phyloP scores from a whole-genome alignment of 129 eudicot species.

The Centaurea solstitialis region DNA sequence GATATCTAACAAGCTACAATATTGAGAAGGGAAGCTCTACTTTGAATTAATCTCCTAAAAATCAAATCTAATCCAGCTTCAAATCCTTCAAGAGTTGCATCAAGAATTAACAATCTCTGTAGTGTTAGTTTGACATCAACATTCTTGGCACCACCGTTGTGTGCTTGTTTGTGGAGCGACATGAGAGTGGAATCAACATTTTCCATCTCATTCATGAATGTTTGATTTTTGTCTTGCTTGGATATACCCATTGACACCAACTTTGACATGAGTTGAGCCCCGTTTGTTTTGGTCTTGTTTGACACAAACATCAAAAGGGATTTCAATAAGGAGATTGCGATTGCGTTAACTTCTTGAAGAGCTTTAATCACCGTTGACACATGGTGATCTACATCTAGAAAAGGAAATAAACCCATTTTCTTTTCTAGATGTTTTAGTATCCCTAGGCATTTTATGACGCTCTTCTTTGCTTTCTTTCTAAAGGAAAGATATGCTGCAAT shows the following conservation, averaged over 20 bases:
- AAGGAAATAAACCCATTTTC: slow-evolving; percentile 17
- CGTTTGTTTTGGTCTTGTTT: background rate
- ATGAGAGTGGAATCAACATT: slow-evolving; percentile 7
- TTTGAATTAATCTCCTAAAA: slow-evolving; percentile 27
- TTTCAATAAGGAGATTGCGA: slow-evolving; percentile 31
- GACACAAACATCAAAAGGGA: slow-evolving; percentile 26
- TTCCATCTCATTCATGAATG: slow-evolving; percentile 14
- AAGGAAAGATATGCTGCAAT: slow-evolving; percentile 25
- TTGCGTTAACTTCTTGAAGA: slow-evolving; percentile 26
- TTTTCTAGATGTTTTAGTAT: slow-evolving; percentile 37
- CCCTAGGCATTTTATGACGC: slow-evolving; percentile 31
- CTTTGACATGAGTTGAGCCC: slow-evolving; percentile 8
- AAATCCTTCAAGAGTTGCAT: slow-evolving; percentile 11
- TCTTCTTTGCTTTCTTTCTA: slow-evolving; percentile 45
- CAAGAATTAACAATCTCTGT: slow-evolving; percentile 18
- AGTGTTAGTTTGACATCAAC: slow-evolving; percentile 5
- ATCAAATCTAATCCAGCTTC: slow-evolving; percentile 13
- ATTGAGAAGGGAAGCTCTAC: slow-evolving; percentile 25
- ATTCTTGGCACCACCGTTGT: background rate
- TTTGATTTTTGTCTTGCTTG: background rate
- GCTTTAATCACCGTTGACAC: slow-evolving; percentile 22
- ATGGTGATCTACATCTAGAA: slow-evolving; percentile 11
- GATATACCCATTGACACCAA: slow-evolving; percentile 3
- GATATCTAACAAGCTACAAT: slow-evolving; percentile 22
- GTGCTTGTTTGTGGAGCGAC: background rate